These are phyloP conservation scores for Ceraceosorus guamensis DNA, from an alignment of 1,284 basidiomycete genomes.

Conservation along the genomic window DNA sequence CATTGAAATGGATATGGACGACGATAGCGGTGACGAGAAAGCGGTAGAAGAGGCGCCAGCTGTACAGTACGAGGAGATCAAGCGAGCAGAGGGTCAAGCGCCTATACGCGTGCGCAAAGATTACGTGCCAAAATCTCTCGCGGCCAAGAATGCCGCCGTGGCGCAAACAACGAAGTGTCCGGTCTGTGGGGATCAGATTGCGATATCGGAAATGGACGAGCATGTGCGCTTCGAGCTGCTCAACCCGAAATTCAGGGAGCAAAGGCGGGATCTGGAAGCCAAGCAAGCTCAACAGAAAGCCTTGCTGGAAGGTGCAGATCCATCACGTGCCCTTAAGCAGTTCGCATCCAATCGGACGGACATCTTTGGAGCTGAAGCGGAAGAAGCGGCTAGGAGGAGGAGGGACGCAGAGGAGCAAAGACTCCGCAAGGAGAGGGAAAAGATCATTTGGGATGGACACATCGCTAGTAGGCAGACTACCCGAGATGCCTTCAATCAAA, in stretches of 20 bases:
- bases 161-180: constrained; percentile 65
- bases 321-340: constrained; percentile 33
- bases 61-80: constrained; percentile 12
- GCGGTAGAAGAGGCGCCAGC: background rate
- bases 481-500: constrained; percentile 16
- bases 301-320: constrained; percentile 41
- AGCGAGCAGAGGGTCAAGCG: background rate
- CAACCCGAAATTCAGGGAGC: constrained; percentile 64
- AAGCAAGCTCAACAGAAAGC: constrained; percentile 41
- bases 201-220: constrained; percentile 88
- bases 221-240: constrained; percentile 97
- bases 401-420: constrained; percentile 36
- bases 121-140: constrained; percentile 63
- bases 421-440: constrained; percentile 39
- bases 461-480: constrained; percentile 25
- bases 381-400: constrained; percentile 30
- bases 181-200: constrained; percentile 87
- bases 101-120: constrained; percentile 71
- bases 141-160: constrained; percentile 12
- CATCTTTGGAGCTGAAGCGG: constrained; percentile 28
- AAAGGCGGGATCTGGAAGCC: constrained; percentile 38
- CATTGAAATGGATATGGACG: constrained; percentile 21
- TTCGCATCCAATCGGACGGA: constrained; percentile 39
- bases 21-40: constrained; percentile 53
- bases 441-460: constrained; percentile 46